Conservation (phyloP, 2,329 filamentous ascomycete genomes). For the Xylariales sp. region DNA sequence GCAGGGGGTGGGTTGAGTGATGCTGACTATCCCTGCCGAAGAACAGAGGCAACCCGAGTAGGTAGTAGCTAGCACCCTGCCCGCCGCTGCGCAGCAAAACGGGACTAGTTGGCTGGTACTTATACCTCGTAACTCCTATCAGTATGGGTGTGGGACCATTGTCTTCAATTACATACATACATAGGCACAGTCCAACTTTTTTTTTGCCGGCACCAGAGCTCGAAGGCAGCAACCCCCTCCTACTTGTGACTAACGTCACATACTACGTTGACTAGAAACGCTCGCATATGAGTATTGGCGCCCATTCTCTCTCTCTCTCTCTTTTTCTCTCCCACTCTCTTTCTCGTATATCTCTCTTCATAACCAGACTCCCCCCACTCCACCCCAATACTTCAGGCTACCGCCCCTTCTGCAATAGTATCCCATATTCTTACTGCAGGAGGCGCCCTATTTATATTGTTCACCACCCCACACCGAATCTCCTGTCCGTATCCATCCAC, state of each 20-base stretch:
- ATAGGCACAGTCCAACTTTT: background rate
- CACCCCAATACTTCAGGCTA: too few relatives aligned
- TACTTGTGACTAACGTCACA: conserved; percentile 4
- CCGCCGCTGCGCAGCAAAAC: conserved; percentile 1
- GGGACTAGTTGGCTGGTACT: conserved; percentile 4
- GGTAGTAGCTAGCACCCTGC: background rate
- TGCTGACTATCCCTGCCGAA: too few relatives aligned
- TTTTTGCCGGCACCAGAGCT: conserved; percentile 1
- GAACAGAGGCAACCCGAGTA: background rate
- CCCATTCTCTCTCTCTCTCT: conserved; percentile 2
- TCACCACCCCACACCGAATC: conserved; percentile 4
- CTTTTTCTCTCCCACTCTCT: conserved; percentile 5
- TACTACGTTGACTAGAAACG: conserved; percentile 3
- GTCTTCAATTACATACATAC: background rate
- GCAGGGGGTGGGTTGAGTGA: background rate
- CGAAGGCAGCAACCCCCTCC: conserved; percentile 10
- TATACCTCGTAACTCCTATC: conserved; percentile 2
- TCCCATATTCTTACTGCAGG: conserved; percentile 6
- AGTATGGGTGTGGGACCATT: too few relatives aligned
- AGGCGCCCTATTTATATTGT: conserved; percentile 7
- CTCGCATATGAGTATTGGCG: conserved; percentile 6
- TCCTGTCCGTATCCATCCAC: too few relatives aligned
- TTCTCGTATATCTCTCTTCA: too few relatives aligned
- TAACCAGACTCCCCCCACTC: too few relatives aligned
- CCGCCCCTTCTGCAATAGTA: background rate